Percentiles rank a stretch among this genome's conserved stretches.
phyloP scores from a whole-genome alignment of 2,329 filamentous ascomycete species.

The Nemania serpens region DNA sequence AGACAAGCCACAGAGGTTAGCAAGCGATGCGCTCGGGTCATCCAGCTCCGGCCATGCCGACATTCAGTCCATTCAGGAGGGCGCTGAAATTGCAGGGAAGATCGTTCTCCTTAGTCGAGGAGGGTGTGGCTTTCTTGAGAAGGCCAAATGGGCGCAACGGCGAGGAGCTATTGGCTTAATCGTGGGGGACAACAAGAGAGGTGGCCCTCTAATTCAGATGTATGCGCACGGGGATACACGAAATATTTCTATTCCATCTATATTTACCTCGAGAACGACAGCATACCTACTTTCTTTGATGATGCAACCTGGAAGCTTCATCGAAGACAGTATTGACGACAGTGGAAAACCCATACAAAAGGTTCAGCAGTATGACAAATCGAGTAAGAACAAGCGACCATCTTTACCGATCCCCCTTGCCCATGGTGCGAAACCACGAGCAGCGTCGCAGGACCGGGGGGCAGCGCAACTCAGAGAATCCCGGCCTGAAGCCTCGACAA shows the following conservation, averaged over 20 bases:
- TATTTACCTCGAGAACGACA: conserved; percentile 94
- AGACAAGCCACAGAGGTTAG: conserved; percentile 39
- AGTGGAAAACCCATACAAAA: conserved; percentile 62
- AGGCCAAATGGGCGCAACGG: conserved; percentile 95
- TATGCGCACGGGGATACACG: conserved; percentile 96
- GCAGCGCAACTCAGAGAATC: conserved; percentile 36
- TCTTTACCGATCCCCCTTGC: conserved; percentile 40
- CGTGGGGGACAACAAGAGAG: conserved; percentile 89
- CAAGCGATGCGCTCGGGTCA: conserved; percentile 43
- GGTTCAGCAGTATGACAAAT: conserved; percentile 54
- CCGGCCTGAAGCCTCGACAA: conserved; percentile 33
- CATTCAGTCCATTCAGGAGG: conserved; percentile 89
- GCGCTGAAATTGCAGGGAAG: conserved; percentile 90
- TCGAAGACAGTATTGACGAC: conserved; percentile 64
- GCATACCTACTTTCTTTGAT: conserved; percentile 90
- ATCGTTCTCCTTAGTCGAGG: conserved; percentile 89
- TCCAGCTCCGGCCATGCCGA: conserved; percentile 70
- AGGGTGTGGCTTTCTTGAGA: conserved; percentile 94
- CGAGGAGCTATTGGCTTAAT: conserved; percentile 88
- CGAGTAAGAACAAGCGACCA: conserved; percentile 44
- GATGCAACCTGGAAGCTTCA: conserved; percentile 70
- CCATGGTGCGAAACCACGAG: conserved; percentile 36
- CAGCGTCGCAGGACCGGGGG: conserved; percentile 35
- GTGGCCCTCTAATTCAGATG: conserved; percentile 92
- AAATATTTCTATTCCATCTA: conserved; percentile 88